These are phyloP conservation scores for Pichia terricola DNA, from an alignment of 1,139 yeast genomes.

Conservation along the genomic window DNA sequence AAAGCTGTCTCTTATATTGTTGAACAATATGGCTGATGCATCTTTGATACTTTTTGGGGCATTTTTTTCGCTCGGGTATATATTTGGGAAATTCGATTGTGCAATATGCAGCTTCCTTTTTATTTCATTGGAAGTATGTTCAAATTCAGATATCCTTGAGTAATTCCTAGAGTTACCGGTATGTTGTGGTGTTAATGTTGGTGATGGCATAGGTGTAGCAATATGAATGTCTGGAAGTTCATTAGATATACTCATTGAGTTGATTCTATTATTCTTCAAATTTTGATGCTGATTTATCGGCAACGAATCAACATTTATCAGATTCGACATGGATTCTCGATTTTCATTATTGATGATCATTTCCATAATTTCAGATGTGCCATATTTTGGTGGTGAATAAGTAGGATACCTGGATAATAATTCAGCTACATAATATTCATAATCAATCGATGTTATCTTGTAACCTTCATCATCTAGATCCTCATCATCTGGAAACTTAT, in stretches of 20 bases:
- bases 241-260: constrained; percentile 24
- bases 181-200: constrained; percentile 52
- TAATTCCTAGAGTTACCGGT: constrained; percentile 24
- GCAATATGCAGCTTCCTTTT: constrained; percentile 72
- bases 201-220: constrained; percentile 87
- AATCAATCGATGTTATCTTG: constrained; percentile 58
- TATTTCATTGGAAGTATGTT: constrained; percentile 44
- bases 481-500: constrained; percentile 5
- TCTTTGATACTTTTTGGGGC: constrained; percentile 74
- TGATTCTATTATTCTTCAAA: constrained; percentile 12
- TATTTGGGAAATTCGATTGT: constrained; percentile 69
- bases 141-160: constrained; percentile 23
- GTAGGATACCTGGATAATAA: constrained; percentile 68
- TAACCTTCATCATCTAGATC: constrained; percentile 14
- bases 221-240: constrained; percentile 46
- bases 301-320: constrained; percentile 41
- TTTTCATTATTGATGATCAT: constrained; percentile 29
- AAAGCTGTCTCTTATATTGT: constrained; percentile 57
- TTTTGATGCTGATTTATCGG: constrained; percentile 23
- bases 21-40: constrained; percentile 56
- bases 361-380: constrained; percentile 37
- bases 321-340: constrained; percentile 12
- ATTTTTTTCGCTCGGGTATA: constrained; percentile 44
- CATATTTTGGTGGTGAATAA: constrained; percentile 39
- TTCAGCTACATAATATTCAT: constrained; percentile 70